phyloP scores from a whole-genome alignment of 805 yeast genomes.

The Schwanniomyces occidentalis region DNA sequence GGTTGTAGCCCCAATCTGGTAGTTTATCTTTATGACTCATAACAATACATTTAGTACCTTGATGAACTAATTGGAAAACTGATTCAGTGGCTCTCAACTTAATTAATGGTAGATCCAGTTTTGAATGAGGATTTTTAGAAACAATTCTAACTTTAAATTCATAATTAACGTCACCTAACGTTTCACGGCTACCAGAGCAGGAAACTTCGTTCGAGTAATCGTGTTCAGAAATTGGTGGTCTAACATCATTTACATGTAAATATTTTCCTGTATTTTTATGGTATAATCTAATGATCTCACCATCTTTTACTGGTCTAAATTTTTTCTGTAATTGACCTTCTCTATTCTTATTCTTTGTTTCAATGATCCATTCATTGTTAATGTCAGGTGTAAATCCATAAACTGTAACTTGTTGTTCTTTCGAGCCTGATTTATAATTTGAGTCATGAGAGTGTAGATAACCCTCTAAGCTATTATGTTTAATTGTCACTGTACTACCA shows the following conservation, averaged over 20 bases:
- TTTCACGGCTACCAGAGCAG: constrained; percentile 62
- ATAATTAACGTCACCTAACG: constrained; percentile 67
- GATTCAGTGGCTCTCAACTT: constrained; percentile 57
- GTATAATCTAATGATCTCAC: constrained; percentile 61
- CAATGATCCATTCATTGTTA: constrained; percentile 76
- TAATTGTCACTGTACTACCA: constrained; percentile 71
- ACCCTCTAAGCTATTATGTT: constrained; percentile 69
- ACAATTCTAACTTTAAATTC: constrained; percentile 63
- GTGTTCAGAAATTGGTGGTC: constrained; percentile 89
- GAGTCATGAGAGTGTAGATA: constrained; percentile 78
- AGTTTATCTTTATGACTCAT: constrained; percentile 71
- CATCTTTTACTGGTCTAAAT: constrained; percentile 46
- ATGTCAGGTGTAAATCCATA: constrained; percentile 57
- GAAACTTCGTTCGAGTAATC: constrained; percentile 87
- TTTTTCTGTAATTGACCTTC: constrained; percentile 40
- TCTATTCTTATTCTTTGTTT: constrained; percentile 35
- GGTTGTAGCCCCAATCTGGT: constrained; percentile 84
- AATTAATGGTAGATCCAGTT: constrained; percentile 34
- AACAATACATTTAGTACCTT: constrained; percentile 66
- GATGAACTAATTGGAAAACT: constrained; percentile 68
- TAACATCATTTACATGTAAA: constrained; percentile 65
- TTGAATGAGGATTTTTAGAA: constrained; percentile 30
- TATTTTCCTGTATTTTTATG: constrained; percentile 70
- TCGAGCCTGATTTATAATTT: constrained; percentile 63
- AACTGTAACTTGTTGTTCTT: constrained; percentile 78